Conservation (phyloP, 768 basidiomycete species). For the Floccularia luteovirens region DNA sequence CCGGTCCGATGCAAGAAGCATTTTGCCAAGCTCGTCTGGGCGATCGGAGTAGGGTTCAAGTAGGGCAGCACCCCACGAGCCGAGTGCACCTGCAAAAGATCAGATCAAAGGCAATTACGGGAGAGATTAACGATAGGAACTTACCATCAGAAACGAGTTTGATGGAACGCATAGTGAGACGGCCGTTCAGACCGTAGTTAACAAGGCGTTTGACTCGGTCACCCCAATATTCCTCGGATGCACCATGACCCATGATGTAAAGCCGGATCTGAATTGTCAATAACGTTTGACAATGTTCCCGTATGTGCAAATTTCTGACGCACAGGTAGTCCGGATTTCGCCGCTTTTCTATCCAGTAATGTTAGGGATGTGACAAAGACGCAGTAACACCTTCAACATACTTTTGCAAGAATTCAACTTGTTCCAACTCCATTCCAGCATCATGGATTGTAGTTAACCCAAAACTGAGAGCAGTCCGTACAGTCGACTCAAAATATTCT, state of each 20-base stretch:
- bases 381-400: slow-evolving; percentile 12
- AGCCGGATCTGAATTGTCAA: slow-evolving; percentile 46
- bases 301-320: slow-evolving; percentile 12
- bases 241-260: slow-evolving; percentile 51
- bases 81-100: slow-evolving; percentile 60
- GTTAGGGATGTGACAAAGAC: neutral
- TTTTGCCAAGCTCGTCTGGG: slow-evolving; percentile 60
- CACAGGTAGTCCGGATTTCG: slow-evolving; percentile 61
- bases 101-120: neutral
- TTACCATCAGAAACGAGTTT: slow-evolving; percentile 76
- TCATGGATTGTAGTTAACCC: slow-evolving; percentile 90
- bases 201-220: slow-evolving; percentile 48
- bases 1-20: slow-evolving; percentile 49
- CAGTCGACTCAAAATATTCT: slow-evolving; percentile 54
- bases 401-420: slow-evolving; percentile 61
- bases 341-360: slow-evolving; percentile 48
- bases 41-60: slow-evolving; percentile 75
- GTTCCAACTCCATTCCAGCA: slow-evolving; percentile 43
- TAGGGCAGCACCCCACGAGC: slow-evolving; percentile 83
- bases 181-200: slow-evolving; percentile 38
- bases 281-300: neutral
- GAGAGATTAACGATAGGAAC: slow-evolving; percentile 3
- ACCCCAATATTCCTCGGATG: slow-evolving; percentile 60
- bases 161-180: slow-evolving; percentile 54
- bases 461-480: slow-evolving; percentile 61